phyloP scores from a whole-genome alignment of 192 early-diverging fungal genomes.

The Entophlyctis luteolus region DNA sequence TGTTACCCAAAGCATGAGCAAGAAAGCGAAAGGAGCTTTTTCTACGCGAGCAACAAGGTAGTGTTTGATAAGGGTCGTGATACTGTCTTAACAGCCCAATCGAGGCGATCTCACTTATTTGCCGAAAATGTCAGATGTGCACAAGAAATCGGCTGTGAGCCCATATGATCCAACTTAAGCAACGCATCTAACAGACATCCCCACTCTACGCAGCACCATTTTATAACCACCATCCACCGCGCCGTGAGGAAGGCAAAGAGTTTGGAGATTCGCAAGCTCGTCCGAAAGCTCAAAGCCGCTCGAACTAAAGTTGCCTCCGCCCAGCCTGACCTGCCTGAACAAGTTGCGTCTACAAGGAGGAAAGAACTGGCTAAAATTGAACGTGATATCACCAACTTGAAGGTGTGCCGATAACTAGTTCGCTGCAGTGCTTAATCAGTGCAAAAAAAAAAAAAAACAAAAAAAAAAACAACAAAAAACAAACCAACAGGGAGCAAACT shows the following conservation, averaged over 20 bases:
- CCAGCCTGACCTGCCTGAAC: conserved; percentile 12
- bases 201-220: conserved; percentile 31
- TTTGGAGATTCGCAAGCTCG: conserved; percentile 22
- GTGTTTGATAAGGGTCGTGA: too few relatives aligned
- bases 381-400: conserved; percentile 22
- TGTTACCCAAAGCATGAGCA: too few relatives aligned
- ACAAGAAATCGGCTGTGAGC: too few relatives aligned
- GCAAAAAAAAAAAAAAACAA: too few relatives aligned
- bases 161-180: too few relatives aligned
- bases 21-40: too few relatives aligned
- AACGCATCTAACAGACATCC: too few relatives aligned
- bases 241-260: conserved; percentile 29
- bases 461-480: too few relatives aligned
- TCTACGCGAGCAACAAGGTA: too few relatives aligned
- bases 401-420: conserved; percentile 15
- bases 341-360: conserved; percentile 2
- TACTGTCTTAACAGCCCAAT: too few relatives aligned
- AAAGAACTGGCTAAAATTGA: conserved; percentile 31
- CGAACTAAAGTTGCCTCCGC: conserved; percentile 22
- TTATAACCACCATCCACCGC: conserved; percentile 22
- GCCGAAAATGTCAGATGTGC: too few relatives aligned
- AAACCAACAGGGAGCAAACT: not conserved
- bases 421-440: not conserved
- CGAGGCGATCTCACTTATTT: too few relatives aligned
- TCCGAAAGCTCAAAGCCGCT: conserved; percentile 33